Base-by-base conservation (phyloP, 139 green algal genomes). In the Volvox reticuliferus region DNA sequence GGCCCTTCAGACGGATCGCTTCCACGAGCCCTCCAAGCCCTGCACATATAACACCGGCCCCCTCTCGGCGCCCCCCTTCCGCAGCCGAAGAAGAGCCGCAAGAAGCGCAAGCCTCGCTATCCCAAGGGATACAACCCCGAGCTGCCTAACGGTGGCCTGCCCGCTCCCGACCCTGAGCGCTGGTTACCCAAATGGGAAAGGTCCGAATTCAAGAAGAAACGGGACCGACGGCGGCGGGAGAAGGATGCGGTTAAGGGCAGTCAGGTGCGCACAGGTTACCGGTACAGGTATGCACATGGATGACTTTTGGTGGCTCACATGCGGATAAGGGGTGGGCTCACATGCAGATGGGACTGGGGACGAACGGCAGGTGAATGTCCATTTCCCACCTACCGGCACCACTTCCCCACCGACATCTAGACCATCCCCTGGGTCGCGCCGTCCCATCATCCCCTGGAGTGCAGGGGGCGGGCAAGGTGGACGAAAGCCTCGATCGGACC, bases 131-230 rank as follows among this genome's bases (percentile, higher is more conserved):
- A 97, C 87, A 96, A 99, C 91, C 97, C 97, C 0, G 91, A 89
- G 20, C 97, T 99, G 93, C 98, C 94, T 28, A 89, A 90, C 71
- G 94, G 94, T 20, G 94, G 94, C 63, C 96, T 91, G 93, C 96
- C 97, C 3, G 93, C 93, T 22, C 97, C 97, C 1, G 97, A 99
- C 92, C 97, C 98, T 2, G 98, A 99, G 94, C 96, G 98, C 75
- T 99, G 98, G 98, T 94, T 99, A 86, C 97, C 98, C 69, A 98
- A 98, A 93, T 98, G 97, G 95, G 96, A 99, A 89, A 95, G 98
- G 62, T 93, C 93, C 33, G 96, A 97, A 18, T 96, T 94, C 87
- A 98, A 98, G 93, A 97, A 96, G 83, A 93, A 95, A 87, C 77
- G 80, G 14, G 89, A 82, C 91, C 24, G 18, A 44, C 91, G 92